Percentiles rank a stretch among this genome's conserved stretches.
Evolutionary conservation across 345 rosid species (phyloP).

Genomic region (Populus pruinosa): DNA sequence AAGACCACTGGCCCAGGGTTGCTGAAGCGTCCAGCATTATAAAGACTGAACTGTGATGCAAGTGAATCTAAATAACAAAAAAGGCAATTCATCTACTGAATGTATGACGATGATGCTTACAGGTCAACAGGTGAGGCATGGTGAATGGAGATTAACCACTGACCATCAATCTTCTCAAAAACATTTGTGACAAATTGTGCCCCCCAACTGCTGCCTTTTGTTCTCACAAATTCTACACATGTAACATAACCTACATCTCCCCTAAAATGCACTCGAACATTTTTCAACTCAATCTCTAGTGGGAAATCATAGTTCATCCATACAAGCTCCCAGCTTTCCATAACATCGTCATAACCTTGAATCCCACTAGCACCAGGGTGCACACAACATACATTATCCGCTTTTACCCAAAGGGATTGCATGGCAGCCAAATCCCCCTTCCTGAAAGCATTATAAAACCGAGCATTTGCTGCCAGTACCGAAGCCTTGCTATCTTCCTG

Average conservation of each 20-base stretch:
- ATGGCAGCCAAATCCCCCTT: slow-evolving; percentile 68
- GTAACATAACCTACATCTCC: slow-evolving; percentile 78
- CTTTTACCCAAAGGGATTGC: slow-evolving; percentile 67
- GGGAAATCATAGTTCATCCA: slow-evolving; percentile 93
- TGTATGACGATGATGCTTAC: slow-evolving; percentile 22
- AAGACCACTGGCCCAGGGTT: not conserved
- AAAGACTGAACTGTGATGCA: not conserved
- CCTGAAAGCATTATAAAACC: slow-evolving; percentile 70
- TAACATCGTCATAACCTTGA: slow-evolving; percentile 64
- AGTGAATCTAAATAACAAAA: not conserved
- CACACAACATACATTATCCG: slow-evolving; percentile 65
- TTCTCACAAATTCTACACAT: slow-evolving; percentile 77
- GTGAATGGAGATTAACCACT: slow-evolving; percentile 79
- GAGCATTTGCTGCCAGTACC: slow-evolving; percentile 65
- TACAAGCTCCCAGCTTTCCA: slow-evolving; percentile 94
- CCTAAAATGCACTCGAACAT: slow-evolving; percentile 60
- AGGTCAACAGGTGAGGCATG: slow-evolving; percentile 87
- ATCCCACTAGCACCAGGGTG: slow-evolving; percentile 88
- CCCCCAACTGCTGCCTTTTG: slow-evolving; percentile 93
- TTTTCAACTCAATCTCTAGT: slow-evolving; percentile 65
- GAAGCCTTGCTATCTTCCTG: slow-evolving; percentile 67
- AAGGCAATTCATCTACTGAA: not conserved
- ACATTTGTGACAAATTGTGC: slow-evolving; percentile 86
- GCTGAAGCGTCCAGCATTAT: not conserved
- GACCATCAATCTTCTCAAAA: slow-evolving; percentile 71